Base-by-base conservation (phyloP, 106 monocot genomes). In the Dendrobium chrysotoxum region DNA sequence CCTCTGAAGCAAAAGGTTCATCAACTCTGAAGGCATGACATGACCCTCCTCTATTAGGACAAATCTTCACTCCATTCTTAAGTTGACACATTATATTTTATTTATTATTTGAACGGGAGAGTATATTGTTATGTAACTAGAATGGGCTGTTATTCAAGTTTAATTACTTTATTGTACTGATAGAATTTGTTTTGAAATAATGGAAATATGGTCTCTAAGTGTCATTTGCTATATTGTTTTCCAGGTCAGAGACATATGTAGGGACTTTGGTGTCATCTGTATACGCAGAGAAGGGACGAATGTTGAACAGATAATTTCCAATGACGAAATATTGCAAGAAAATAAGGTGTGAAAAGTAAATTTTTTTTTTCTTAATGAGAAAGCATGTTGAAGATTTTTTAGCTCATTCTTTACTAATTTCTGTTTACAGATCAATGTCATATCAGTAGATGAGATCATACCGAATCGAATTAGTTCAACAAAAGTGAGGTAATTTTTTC, bases 381-480 rank as follows among this genome's bases (percentile, higher is more conserved):
- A 35, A 35, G 35, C 2, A 35, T 35, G 35, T 35, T 53, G 16
- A 11, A 11, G 0, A 13, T 11, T 53, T 53, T 61, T 55, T 61
- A 23, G 13, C 12, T 70, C 35, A 15, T 13, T 70, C 64, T 23
- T 50, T 26, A 46, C 53, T 75, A 80, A 26, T 64, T 80, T 5
- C 21, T 82, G 82, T 17, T 86, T 76, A 31, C 80, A 96, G 96
- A 71, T 47, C 31, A 96, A 90, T 61, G 91, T 96, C 30, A 75
- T 96, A 73, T 50, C 85, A 15, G 96, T 92, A 40, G 96, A 97
- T 84, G 96, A 94, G 82, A 80, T 94, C 40, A 82, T 97, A 16
- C 94, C 92, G 2, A 97, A 97, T 66, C 87, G 94, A 81, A 97
- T 97, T 42, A 97, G 94, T 84, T 94, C 94, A 42, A 89, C 89